These are phyloP conservation scores for Pugionium dolabratum DNA, from an alignment of 345 rosid genomes.

Conservation along the genomic window DNA sequence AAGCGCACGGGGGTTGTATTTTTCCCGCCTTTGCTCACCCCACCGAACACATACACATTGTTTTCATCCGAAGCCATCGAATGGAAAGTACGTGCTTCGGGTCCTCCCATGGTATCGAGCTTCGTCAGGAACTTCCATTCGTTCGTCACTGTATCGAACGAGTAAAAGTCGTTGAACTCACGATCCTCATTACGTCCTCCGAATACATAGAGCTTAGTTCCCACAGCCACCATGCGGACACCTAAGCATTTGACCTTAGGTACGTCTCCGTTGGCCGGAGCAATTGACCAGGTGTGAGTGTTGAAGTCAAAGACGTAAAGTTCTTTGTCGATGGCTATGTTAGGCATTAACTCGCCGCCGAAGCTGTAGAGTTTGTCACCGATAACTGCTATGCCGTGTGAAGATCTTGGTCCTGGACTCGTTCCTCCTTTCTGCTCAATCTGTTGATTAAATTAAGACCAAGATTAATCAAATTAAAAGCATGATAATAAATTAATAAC, in stretches of 20 bases:
- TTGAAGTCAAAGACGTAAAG: constrained; percentile 33
- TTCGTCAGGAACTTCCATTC: constrained; percentile 28
- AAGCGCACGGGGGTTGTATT: too few relatives aligned
- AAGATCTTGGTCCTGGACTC: constrained; percentile 28
- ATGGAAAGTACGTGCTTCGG: constrained; percentile 21
- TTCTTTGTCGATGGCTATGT: constrained; percentile 23
- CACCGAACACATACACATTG: background rate
- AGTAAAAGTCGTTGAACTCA: constrained; percentile 15
- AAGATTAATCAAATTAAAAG: background rate
- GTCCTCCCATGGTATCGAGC: background rate
- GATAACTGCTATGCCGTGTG: constrained; percentile 25
- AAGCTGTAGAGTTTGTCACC: constrained; percentile 28
- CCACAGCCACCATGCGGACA: constrained; percentile 18
- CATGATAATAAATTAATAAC: background rate
- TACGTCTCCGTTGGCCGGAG: constrained; percentile 21
- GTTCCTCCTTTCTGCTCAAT: constrained; percentile 13
- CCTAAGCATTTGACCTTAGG: constrained; percentile 1
- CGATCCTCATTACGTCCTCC: constrained; percentile 18
- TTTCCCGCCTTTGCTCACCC: too few relatives aligned
- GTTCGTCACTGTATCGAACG: constrained; percentile 19
- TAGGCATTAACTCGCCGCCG: constrained; percentile 27
- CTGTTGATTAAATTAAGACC: background rate
- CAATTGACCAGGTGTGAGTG: constrained; percentile 29
- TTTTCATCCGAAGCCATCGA: constrained; percentile 17
- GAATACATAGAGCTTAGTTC: constrained; percentile 18